Evolutionary conservation across 2,329 filamentous ascomycete genomes (phyloP).

Genomic region (Colletotrichum australisinense): DNA sequence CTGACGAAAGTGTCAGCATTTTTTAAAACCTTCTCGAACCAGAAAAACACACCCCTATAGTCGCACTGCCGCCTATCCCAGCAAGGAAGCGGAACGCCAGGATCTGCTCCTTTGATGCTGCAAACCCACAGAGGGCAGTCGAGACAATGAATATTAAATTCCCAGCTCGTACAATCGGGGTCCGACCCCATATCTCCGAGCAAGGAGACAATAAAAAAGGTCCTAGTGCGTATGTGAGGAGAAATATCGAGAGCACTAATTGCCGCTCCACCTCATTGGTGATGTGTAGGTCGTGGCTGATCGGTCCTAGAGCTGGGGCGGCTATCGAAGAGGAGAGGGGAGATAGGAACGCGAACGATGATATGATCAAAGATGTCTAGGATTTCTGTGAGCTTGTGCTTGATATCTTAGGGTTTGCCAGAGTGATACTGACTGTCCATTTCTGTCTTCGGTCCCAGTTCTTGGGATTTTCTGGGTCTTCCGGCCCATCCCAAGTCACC

Average conservation of each 20-base stretch:
- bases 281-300: constrained; percentile 55
- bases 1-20: constrained; percentile 52
- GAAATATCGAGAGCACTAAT: constrained; percentile 59
- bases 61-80: constrained; percentile 65
- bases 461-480: constrained; percentile 41
- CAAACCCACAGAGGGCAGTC: constrained; percentile 56
- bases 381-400: not conserved
- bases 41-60: constrained; percentile 55
- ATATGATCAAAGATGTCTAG: constrained; percentile 55
- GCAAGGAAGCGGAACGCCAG: constrained; percentile 59
- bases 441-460: constrained; percentile 58
- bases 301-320: constrained; percentile 45
- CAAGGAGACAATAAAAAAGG: constrained; percentile 55
- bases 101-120: constrained; percentile 51
- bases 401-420: not conserved
- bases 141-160: constrained; percentile 48
- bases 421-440: constrained; percentile 47
- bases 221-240: constrained; percentile 58
- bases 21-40: not conserved
- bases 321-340: constrained; percentile 62
- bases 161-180: constrained; percentile 49
- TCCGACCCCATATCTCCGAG: constrained; percentile 53
- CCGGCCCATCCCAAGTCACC: constrained; percentile 49
- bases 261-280: constrained; percentile 49
- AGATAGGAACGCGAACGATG: constrained; percentile 62